These are phyloP conservation scores for Cyberlindnera sargentensis DNA, from an alignment of 805 yeast species.

Conservation along the genomic window DNA sequence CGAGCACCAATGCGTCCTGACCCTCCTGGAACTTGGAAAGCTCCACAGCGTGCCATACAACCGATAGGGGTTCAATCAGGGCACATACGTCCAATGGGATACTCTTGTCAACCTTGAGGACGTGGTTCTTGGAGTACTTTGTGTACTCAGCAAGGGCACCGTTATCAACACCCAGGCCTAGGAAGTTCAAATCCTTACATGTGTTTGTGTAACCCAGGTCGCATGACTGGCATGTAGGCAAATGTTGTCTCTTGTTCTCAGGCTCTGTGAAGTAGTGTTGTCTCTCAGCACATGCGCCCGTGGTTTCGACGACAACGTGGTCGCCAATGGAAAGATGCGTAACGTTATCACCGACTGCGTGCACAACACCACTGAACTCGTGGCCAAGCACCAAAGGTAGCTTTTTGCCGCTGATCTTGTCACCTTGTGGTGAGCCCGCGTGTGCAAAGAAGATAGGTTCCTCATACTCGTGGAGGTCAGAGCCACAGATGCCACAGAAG, in stretches of 20 bases:
- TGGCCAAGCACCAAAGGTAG: slow-evolving; percentile 57
- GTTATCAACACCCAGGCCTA: slow-evolving; percentile 43
- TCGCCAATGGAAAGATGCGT: slow-evolving; percentile 45
- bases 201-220: slow-evolving; percentile 37
- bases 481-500: slow-evolving; percentile 53
- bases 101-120: slow-evolving; percentile 32
- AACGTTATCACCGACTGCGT: slow-evolving; percentile 43
- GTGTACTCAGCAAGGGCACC: slow-evolving; percentile 42
- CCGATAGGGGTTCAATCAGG: slow-evolving; percentile 49
- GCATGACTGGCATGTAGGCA: slow-evolving; percentile 36
- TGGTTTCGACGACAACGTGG: slow-evolving; percentile 47
- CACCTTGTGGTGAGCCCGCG: slow-evolving; percentile 30
- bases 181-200: slow-evolving; percentile 35
- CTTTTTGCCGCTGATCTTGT: slow-evolving; percentile 26
- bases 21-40: slow-evolving; percentile 37
- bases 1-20: slow-evolving; percentile 42
- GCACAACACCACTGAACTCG: slow-evolving; percentile 55
- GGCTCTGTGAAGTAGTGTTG: slow-evolving; percentile 22
- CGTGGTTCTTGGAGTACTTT: slow-evolving; percentile 32
- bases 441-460: slow-evolving; percentile 58
- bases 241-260: slow-evolving; percentile 13
- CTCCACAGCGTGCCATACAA: slow-evolving; percentile 52
- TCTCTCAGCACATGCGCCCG: slow-evolving; percentile 37
- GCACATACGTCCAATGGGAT: slow-evolving; percentile 50
- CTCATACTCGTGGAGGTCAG: slow-evolving; percentile 52